phyloP scores from a whole-genome alignment of 2,329 filamentous ascomycete genomes.

The Neocucurbitaria cava region DNA sequence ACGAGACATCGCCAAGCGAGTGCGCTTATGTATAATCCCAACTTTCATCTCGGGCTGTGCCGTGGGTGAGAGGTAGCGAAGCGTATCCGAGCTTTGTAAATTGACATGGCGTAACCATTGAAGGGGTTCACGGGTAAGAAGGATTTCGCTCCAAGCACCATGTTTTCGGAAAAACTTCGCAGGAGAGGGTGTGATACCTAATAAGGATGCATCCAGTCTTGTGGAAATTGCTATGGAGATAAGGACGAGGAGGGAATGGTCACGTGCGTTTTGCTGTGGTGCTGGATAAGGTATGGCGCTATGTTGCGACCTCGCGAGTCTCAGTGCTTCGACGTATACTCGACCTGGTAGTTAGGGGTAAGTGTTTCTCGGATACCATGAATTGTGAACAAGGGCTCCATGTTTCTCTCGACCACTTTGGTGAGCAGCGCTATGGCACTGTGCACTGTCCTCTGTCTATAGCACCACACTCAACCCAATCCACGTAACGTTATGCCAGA shows the following conservation, averaged over 20 bases:
- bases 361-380: background rate
- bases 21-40: background rate
- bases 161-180: slow-evolving; percentile 22
- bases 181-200: slow-evolving; percentile 3
- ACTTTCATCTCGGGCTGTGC: background rate
- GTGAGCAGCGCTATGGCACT: background rate
- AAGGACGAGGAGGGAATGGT: background rate
- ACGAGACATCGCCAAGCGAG: background rate
- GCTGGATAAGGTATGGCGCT: background rate
- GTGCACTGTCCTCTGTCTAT: background rate
- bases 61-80: background rate
- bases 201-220: slow-evolving; percentile 5
- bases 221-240: slow-evolving; percentile 3
- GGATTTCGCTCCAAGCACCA: slow-evolving; percentile 17
- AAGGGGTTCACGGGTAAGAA: slow-evolving; percentile 2
- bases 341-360: background rate
- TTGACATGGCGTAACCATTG: background rate
- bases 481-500: background rate
- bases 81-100: background rate
- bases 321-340: slow-evolving; percentile 1
- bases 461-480: background rate
- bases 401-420: background rate
- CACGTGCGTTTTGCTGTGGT: background rate
- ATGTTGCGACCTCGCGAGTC: background rate
- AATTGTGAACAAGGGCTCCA: background rate